These are phyloP conservation scores for Calocybe indica DNA, from an alignment of 768 basidiomycete species.

Conservation along the genomic window DNA sequence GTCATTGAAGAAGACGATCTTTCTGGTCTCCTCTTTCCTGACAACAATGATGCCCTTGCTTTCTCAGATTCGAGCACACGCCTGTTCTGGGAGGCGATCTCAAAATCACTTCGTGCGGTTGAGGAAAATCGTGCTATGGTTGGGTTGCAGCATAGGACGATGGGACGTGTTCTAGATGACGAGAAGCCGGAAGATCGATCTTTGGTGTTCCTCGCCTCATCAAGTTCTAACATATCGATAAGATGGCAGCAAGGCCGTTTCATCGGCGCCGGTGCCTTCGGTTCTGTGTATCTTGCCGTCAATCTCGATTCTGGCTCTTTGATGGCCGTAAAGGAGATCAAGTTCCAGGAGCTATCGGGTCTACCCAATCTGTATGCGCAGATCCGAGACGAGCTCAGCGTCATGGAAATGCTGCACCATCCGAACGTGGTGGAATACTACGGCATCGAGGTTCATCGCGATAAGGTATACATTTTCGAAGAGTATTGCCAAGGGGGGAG, in stretches of 20 bases:
- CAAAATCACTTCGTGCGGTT: constrained; percentile 52
- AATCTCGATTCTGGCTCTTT: constrained; percentile 93
- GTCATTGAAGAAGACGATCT: constrained; percentile 45
- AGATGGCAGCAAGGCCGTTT: constrained; percentile 98
- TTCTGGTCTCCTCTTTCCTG: constrained; percentile 23
- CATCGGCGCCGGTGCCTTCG: constrained; percentile 98
- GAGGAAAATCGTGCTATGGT: constrained; percentile 59
- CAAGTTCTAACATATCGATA: constrained; percentile 92
- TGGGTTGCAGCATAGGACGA: constrained; percentile 63
- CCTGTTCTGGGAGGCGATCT: constrained; percentile 69
- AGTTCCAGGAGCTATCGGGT: constrained; percentile 89
- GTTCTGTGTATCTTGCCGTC: constrained; percentile 98
- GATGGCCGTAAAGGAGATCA: constrained; percentile 99
- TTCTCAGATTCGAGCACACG: constrained; percentile 63
- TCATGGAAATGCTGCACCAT: constrained; percentile 98
- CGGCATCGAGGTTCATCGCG: constrained; percentile 97
- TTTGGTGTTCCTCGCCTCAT: constrained; percentile 89
- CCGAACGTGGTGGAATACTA: constrained; percentile 98
- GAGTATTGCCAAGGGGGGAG: constrained; percentile 98
- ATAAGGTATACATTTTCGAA: constrained; percentile 98
- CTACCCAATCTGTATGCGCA: constrained; percentile 85
- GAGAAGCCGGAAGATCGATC: constrained; percentile 93
- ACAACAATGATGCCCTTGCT: constrained; percentile 36
- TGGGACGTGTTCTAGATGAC: constrained; percentile 92
- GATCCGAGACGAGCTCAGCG: constrained; percentile 91